Base-by-base conservation (phyloP, 176 grass and related monocot genomes). In the Themeda triandra region DNA sequence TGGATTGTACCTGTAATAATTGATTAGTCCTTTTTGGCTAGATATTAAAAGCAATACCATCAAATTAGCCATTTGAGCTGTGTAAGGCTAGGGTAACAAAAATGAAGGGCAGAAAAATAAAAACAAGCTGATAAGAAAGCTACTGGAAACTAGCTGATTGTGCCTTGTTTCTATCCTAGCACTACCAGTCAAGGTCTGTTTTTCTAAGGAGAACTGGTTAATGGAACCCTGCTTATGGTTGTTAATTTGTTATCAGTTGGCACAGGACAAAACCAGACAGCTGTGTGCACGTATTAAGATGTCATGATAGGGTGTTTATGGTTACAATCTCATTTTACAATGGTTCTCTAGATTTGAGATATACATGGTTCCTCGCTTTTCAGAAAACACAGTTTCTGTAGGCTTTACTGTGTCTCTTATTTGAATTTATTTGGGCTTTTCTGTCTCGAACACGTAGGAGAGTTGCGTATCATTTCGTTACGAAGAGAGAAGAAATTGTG, bases 341-440 rank as follows among this genome's bases (percentile, higher is more conserved):
- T 33, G 53, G 24, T 41, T 58, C 44, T 30, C 72, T 44, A 58
- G 46, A 30, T 77, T 58, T 40, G 11, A 59, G 24, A 49, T 77
- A 54, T 24, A 59, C 25, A 19, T 69, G 44, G 10, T 58, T 84
- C n/a, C 36, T 79, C 23, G 21, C 28, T 62, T 44, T 77, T 33
- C n/a, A 63, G 83, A 39, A 71, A 71, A 70, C 45, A 79, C 2
- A 71, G 46, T 19, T 81, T 87, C 49, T 76, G n/a, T 65, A 73
- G 23, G 12, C 13, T 69, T 15, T 45, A 27, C 58, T 74, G 13
- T 49, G 13, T 49, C 32, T 51, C 21, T 74, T 24, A 54, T 54
- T 33, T 78, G 31, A 83, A 82, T 49, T 65, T 64, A 4, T 66
- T 74, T 74, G 28, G 44, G 33, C 39, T 72, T 79, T 63, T 59